Evolutionary conservation across 169 alveolate genomes (phyloP).

Genomic region (Plasmodium malariae): DNA sequence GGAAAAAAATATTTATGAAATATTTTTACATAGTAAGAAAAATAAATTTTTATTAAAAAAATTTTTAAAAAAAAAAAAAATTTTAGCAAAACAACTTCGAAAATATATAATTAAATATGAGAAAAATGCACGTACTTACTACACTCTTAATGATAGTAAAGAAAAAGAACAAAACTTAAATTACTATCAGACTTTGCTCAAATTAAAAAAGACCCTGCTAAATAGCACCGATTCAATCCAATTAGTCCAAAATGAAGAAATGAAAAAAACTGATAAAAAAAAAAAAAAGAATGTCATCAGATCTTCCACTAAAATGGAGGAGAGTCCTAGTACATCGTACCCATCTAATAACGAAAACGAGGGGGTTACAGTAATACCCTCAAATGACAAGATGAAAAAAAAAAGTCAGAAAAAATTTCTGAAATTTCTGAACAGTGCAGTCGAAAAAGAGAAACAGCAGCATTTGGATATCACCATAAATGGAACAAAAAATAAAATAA

Average conservation of each 20-base stretch:
- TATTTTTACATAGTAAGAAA: background rate
- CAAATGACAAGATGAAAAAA: background rate
- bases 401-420: too few species aligned
- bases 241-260: background rate
- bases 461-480: too few species aligned
- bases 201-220: background rate
- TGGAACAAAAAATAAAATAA: too few species aligned
- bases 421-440: too few species aligned
- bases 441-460: too few species aligned
- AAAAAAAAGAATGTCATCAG: background rate
- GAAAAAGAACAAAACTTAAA: background rate
- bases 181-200: background rate
- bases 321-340: too few species aligned
- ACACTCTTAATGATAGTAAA: background rate
- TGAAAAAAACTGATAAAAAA: too few species aligned
- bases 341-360: too few species aligned
- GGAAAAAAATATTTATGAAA: conserved; percentile 11
- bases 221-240: background rate
- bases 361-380: background rate
- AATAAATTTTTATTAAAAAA: conserved; percentile 11
- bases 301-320: too few species aligned
- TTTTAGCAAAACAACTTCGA: background rate
- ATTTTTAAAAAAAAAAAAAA: conserved; percentile 12
- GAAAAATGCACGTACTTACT: too few species aligned
- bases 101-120: background rate